These are phyloP conservation scores for Lophiotrema nucula DNA, from an alignment of 495 filamentous ascomycete genomes.

Conservation along the genomic window DNA sequence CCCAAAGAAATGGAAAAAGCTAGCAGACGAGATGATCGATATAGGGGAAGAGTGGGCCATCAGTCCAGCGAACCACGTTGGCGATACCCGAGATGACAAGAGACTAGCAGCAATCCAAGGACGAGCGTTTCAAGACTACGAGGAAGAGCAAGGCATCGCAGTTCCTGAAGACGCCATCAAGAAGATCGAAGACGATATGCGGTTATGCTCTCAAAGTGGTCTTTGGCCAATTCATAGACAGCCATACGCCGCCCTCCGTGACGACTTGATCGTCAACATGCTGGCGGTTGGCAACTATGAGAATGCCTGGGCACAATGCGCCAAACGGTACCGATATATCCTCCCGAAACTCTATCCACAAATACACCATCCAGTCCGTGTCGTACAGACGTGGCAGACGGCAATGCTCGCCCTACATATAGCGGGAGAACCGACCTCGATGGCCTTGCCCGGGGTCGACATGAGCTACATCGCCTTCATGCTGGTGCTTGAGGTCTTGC, in stretches of 20 bases:
- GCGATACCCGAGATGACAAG: constrained; percentile 7
- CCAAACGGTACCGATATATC: constrained; percentile 36
- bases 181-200: constrained; percentile 22
- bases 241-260: constrained; percentile 34
- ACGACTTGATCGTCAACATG: constrained; percentile 37
- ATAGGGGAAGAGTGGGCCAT: background rate
- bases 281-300: constrained; percentile 14
- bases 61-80: constrained; percentile 27
- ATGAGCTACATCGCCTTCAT: constrained; percentile 34
- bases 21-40: constrained; percentile 16
- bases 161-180: constrained; percentile 18
- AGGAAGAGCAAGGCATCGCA: constrained; percentile 3
- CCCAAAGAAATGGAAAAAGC: constrained; percentile 6
- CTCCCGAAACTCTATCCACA: constrained; percentile 39
- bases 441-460: constrained; percentile 26
- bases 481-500: constrained; percentile 35
- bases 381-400: constrained; percentile 41
- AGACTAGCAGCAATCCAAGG: constrained; percentile 32
- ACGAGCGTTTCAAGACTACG: constrained; percentile 13
- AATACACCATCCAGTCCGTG: constrained; percentile 38
- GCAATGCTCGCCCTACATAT: constrained; percentile 37
- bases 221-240: constrained; percentile 34
- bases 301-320: constrained; percentile 26
- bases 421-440: constrained; percentile 2
- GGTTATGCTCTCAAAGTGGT: constrained; percentile 16